A percentile compares a stretch with the other conserved stretches of the same genome.
These are phyloP conservation scores for Escallonia herrerae DNA, from an alignment of 129 eudicot species.

Conservation along the genomic window DNA sequence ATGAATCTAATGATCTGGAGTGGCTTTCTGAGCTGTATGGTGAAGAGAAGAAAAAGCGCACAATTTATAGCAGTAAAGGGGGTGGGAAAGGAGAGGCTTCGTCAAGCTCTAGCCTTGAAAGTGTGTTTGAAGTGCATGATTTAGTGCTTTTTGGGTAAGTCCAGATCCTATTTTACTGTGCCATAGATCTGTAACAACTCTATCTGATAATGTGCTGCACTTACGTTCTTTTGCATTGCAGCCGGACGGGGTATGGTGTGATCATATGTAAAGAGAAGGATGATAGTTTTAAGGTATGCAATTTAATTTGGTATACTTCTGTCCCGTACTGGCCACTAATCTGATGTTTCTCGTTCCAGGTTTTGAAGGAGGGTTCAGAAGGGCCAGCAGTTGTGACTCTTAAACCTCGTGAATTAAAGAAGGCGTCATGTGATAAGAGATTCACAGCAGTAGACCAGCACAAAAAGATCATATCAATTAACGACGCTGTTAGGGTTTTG, in stretches of 20 bases:
- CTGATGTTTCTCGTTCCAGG: conserved; percentile 25
- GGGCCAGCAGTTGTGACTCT: conserved; percentile 43
- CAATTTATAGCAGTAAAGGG: conserved; percentile 26
- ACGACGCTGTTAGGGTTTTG: conserved; percentile 54
- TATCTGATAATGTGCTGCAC: not conserved
- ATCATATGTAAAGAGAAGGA: conserved; percentile 66
- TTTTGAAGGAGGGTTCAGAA: conserved; percentile 54
- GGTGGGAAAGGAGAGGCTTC: conserved; percentile 68
- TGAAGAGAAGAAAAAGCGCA: conserved; percentile 37
- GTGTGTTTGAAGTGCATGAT: conserved; percentile 62
- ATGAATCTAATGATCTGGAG: conserved; percentile 53
- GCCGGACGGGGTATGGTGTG: conserved; percentile 81
- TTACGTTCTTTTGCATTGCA: conserved; percentile 26
- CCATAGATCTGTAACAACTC: conserved; percentile 8
- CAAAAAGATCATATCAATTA: conserved; percentile 46
- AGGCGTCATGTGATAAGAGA: conserved; percentile 51
- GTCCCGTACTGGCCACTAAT: not conserved
- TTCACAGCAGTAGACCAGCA: conserved; percentile 60
- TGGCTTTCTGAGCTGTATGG: conserved; percentile 87
- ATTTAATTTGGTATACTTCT: conserved; percentile 5
- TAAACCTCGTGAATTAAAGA: conserved; percentile 41
- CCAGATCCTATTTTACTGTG: not conserved
- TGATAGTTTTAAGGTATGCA: conserved; percentile 59
- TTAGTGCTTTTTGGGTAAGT: conserved; percentile 74
- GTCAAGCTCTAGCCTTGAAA: conserved; percentile 32